Conservation (phyloP, 2,329 filamentous ascomycete species). For the Paraphoma chrysanthemicola region DNA sequence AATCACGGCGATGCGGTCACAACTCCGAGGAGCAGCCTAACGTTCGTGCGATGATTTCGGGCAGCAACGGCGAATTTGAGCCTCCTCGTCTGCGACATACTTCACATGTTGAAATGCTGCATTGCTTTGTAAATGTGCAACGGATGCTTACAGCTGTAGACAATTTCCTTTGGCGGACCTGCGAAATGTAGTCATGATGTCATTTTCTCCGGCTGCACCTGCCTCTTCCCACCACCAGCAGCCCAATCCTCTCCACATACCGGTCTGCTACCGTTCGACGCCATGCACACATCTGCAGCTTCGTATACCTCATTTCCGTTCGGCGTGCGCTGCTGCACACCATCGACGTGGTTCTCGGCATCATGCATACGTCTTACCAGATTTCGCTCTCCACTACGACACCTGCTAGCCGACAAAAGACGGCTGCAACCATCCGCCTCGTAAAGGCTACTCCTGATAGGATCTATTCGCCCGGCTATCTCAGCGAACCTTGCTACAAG, state of each 20-base stretch:
- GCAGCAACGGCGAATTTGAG: neutral
- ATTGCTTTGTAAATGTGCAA: too few relatives aligned
- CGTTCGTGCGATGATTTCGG: neutral
- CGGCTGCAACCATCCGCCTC: slow-evolving; percentile 2
- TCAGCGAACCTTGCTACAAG: slow-evolving; percentile 1
- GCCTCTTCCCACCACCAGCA: neutral
- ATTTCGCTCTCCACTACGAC: neutral
- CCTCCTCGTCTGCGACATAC: neutral
- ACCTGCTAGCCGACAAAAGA: neutral
- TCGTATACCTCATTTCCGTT: neutral
- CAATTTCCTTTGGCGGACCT: neutral
- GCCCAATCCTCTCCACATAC: neutral
- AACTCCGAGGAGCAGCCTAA: neutral
- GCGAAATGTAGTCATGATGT: neutral
- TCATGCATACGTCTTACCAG: slow-evolving; percentile 1
- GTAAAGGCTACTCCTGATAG: neutral
- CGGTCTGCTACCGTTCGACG: too few relatives aligned
- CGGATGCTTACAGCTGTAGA: neutral
- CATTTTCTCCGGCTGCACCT: neutral
- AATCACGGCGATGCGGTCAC: neutral
- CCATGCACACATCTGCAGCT: neutral
- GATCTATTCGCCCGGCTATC: neutral
- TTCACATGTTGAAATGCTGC: neutral
- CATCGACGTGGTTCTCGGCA: slow-evolving; percentile 1
- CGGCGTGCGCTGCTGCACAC: neutral